phyloP scores from a whole-genome alignment of 805 yeast species.

The Ogataea ganodermae region DNA sequence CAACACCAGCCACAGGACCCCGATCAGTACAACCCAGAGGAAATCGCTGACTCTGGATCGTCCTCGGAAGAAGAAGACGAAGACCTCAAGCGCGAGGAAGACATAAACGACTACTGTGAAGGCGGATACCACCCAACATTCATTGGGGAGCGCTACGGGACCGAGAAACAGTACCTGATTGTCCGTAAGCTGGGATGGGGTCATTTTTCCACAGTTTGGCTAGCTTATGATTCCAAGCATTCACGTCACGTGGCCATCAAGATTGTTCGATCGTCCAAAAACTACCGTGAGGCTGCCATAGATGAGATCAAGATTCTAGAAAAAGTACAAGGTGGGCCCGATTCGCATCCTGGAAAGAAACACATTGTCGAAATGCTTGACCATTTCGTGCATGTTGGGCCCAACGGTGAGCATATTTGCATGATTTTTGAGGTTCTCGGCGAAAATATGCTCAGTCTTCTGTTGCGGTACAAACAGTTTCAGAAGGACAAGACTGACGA shows the following conservation, averaged over 20 bases:
- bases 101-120: slow-evolving; percentile 49
- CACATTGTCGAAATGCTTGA: slow-evolving; percentile 57
- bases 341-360: slow-evolving; percentile 50
- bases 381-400: slow-evolving; percentile 57
- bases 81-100: slow-evolving; percentile 47
- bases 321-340: slow-evolving; percentile 31
- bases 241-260: slow-evolving; percentile 60
- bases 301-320: slow-evolving; percentile 60
- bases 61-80: slow-evolving; percentile 30
- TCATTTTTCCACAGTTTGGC: slow-evolving; percentile 73
- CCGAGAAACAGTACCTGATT: slow-evolving; percentile 45
- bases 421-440: slow-evolving; percentile 70
- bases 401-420: slow-evolving; percentile 64
- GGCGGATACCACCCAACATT: slow-evolving; percentile 70
- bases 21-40: slow-evolving; percentile 26
- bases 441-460: slow-evolving; percentile 54
- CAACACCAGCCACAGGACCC: no score
- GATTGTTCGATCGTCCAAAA: slow-evolving; percentile 55
- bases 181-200: slow-evolving; percentile 71
- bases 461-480: slow-evolving; percentile 48
- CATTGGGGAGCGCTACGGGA: slow-evolving; percentile 55
- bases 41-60: slow-evolving; percentile 24
- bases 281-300: slow-evolving; percentile 61
- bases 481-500: slow-evolving; percentile 34
- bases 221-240: slow-evolving; percentile 44